Base-by-base conservation (phyloP, 768 basidiomycete genomes). In the Amanita subjunquillea region DNA sequence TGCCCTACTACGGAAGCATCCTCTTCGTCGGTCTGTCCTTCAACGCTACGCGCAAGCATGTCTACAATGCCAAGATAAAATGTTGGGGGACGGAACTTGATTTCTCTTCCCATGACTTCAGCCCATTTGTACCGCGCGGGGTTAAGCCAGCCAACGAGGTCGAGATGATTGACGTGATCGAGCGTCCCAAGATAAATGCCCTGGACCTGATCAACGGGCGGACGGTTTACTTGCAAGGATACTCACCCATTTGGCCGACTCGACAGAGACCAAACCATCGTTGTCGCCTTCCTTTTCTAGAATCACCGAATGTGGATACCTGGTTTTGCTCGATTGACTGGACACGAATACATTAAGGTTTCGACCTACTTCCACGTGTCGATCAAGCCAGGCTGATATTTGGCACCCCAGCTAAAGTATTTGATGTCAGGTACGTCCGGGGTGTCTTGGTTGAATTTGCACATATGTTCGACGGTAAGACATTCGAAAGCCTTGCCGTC, bases 391-490 rank as follows among this genome's bases (percentile, higher is more conserved):
- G 96, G 95, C 13, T 86, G 79, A 62, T 93, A 93, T 10, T 76
- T 76, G 2, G 96, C 96, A 9, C 96, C 96, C 90, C 92, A 99
- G 61, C 89, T 92, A 59, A 89, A 95, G 67, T 99, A 99, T 57
- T 79, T 76, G 50, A 98, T 85, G 22, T 78, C 80, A 1, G 78
- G 72, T 0, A 85, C 77, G 59, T 98, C 84, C 0, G 89, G 87
- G 0, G 90, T 90, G 34, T 84, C 75, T 52, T 86, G 79, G 62
- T 99, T 99, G 70, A 99, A 99, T 48, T 75, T 67, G 34, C 76
- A 77, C 95, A 98, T 99, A 55, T 81, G 83, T 27, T 85, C 82
- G 6, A 84, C 67, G 0, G 92, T 94, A 42, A 99, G 80, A 53
- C 77, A 86, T 61, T 91, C 83, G 56, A 99, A 98, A 3, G 96